Conservation (phyloP, 371 early-diverging fungal genomes). For the Mortierella sp. region DNA sequence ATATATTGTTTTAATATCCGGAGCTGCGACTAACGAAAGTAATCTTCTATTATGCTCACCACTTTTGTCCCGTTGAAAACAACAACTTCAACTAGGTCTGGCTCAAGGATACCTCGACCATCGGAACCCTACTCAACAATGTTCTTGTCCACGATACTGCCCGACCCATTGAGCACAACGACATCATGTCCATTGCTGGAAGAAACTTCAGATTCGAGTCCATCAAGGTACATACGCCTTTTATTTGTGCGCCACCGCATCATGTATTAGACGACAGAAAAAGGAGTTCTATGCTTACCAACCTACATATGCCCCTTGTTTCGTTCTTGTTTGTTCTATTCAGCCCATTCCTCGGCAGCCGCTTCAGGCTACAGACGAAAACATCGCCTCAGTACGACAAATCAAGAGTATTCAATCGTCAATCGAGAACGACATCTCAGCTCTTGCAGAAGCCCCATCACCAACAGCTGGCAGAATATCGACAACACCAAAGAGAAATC, state of each 20-base stretch:
- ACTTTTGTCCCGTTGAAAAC: background rate
- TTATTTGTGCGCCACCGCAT: background rate
- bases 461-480: constrained; percentile 9
- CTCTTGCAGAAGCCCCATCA: constrained; percentile 26
- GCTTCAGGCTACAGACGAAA: constrained; percentile 6
- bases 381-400: constrained; percentile 23
- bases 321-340: background rate
- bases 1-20: background rate
- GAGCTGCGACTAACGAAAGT: background rate
- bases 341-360: constrained; percentile 21
- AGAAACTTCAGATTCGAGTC: constrained; percentile 46
- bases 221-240: constrained; percentile 11
- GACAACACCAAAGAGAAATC: constrained; percentile 26
- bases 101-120: constrained; percentile 48
- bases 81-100: constrained; percentile 22
- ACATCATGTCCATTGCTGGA: constrained; percentile 46
- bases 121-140: constrained; percentile 44
- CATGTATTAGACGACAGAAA: background rate
- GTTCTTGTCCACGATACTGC: constrained; percentile 50
- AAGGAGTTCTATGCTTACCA: background rate
- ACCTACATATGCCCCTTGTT: background rate
- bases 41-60: background rate
- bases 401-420: constrained; percentile 20
- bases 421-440: constrained; percentile 26
- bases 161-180: constrained; percentile 36